Evolutionary conservation across 371 early-diverging fungal genomes (phyloP).

Genomic region (Polyrhizophydium stewartii): DNA sequence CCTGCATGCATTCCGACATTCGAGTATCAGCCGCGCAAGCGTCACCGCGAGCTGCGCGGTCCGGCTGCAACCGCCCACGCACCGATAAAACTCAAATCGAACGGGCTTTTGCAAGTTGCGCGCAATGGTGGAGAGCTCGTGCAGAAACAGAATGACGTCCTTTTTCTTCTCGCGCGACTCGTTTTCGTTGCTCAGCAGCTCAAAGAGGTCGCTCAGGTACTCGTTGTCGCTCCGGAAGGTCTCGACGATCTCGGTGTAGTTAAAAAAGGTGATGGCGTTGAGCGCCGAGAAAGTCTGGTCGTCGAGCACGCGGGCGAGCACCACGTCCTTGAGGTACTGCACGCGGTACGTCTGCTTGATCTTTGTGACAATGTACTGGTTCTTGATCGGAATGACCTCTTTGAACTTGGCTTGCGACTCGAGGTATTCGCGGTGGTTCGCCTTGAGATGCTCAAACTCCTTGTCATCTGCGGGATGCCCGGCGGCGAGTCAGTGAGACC

Average conservation of each 20-base stretch:
- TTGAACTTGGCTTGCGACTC: conserved; percentile 56
- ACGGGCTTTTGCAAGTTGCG: conserved; percentile 59
- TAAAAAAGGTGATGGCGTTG: conserved; percentile 68
- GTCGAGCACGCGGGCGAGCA: conserved; percentile 65
- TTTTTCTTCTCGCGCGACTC: conserved; percentile 41
- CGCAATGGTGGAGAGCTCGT: conserved; percentile 68
- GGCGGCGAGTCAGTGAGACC: background rate
- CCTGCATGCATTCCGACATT: background rate
- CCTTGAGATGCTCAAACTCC: conserved; percentile 59
- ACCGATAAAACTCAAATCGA: conserved; percentile 56
- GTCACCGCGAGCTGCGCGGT: background rate
- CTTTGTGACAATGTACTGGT: conserved; percentile 58
- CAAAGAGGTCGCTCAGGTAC: conserved; percentile 64
- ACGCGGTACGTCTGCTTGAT: conserved; percentile 80
- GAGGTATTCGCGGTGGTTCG: conserved; percentile 67
- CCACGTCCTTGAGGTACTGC: conserved; percentile 78
- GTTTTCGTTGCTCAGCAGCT: conserved; percentile 46
- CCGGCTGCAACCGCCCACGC: background rate
- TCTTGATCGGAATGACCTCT: conserved; percentile 72
- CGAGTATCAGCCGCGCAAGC: no score
- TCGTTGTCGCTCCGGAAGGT: conserved; percentile 62
- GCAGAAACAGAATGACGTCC: conserved; percentile 70
- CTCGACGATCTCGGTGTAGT: conserved; percentile 73
- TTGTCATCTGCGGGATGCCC: conserved; percentile 53
- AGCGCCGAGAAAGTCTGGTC: conserved; percentile 67